A percentile compares a stretch with the other conserved stretches of the same genome.
Evolutionary conservation across 2,329 filamentous ascomycete species (phyloP).

Genomic region (Domatiomyces globalis): DNA sequence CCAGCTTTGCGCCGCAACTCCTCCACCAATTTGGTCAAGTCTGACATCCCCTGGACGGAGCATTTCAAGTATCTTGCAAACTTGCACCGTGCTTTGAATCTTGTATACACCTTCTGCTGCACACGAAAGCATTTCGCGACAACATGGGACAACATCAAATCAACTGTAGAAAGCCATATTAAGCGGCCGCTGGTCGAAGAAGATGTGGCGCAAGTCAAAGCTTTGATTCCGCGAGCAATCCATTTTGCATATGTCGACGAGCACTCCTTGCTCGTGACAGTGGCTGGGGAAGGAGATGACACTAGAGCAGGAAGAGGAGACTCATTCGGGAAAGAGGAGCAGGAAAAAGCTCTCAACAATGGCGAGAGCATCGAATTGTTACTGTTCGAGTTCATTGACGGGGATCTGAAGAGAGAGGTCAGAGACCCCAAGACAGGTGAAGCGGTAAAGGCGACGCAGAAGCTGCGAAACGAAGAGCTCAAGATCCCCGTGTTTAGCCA

Average conservation of each 20-base stretch:
- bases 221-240: conserved; percentile 61
- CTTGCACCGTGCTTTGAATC: conserved; percentile 70
- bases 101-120: conserved; percentile 90
- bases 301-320: conserved; percentile 45
- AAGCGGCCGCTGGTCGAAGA: conserved; percentile 54
- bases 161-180: conserved; percentile 70
- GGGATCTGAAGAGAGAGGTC: conserved; percentile 72
- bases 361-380: conserved; percentile 50
- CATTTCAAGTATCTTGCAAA: conserved; percentile 58
- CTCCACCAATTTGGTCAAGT: conserved; percentile 36
- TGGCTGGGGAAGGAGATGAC: conserved; percentile 54
- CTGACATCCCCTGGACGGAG: conserved; percentile 55
- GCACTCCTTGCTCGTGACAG: conserved; percentile 63
- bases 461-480: conserved; percentile 60
- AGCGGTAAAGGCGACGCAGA: conserved; percentile 51
- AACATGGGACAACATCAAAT: conserved; percentile 76
- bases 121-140: conserved; percentile 85
- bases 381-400: conserved; percentile 85
- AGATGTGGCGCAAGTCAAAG: conserved; percentile 71
- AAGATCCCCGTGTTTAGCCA: conserved; percentile 89
- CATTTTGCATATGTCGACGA: conserved; percentile 81
- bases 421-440: conserved; percentile 58
- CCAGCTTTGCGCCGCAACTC: conserved; percentile 26
- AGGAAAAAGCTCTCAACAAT: conserved; percentile 24
- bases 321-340: conserved; percentile 25